These are phyloP conservation scores for Lactarius indigo DNA, from an alignment of 768 basidiomycete genomes.

Conservation along the genomic window DNA sequence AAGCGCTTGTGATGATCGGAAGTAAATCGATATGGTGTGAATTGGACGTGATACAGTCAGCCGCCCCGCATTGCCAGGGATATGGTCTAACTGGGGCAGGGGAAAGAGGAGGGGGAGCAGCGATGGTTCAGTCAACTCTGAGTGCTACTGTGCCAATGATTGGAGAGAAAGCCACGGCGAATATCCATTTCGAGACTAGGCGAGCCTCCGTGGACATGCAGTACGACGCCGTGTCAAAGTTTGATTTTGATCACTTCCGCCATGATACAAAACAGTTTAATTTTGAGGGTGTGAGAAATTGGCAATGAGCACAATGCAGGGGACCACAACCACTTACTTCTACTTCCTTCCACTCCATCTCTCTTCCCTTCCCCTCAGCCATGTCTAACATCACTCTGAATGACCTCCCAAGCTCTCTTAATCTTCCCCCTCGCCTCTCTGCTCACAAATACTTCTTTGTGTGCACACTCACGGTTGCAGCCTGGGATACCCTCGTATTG, in stretches of 20 bases:
- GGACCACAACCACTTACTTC: background rate
- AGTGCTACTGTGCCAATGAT: background rate
- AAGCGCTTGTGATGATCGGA: background rate
- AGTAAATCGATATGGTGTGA: background rate
- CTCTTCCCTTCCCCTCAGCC: background rate
- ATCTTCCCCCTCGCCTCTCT: slow-evolving; percentile 71
- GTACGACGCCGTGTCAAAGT: background rate
- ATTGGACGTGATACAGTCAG: background rate
- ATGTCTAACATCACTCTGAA: slow-evolving; percentile 13
- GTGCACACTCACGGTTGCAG: slow-evolving; percentile 84
- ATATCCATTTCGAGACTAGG: background rate
- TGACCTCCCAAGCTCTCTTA: slow-evolving; percentile 59
- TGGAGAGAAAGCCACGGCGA: background rate
- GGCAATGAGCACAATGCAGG: background rate
- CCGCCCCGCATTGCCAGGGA: background rate
- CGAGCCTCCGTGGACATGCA: background rate
- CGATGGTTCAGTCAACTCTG: background rate
- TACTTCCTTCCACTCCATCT: no score
- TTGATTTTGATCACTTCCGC: background rate
- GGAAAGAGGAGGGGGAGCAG: background rate
- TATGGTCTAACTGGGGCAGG: background rate
- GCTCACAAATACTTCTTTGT: slow-evolving; percentile 91
- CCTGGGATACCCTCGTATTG: slow-evolving; percentile 86
- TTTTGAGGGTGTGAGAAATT: background rate
- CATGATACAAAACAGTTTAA: background rate